Conservation (phyloP, 2,329 filamentous ascomycete species). For the Paradendryphiella salina region DNA sequence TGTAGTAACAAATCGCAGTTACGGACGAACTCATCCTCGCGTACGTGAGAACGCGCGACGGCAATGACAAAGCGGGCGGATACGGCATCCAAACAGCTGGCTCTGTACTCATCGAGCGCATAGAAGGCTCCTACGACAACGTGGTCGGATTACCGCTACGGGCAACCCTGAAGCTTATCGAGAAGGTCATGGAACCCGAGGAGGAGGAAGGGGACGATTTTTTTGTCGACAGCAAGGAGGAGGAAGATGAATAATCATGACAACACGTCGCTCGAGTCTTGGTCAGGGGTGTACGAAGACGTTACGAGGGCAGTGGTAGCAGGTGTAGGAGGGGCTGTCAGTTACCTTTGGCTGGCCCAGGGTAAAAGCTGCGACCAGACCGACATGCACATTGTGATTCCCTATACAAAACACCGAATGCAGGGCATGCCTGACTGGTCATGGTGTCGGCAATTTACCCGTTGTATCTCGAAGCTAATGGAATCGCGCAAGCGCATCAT, state of each 20-base stretch:
- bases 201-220: slow-evolving; percentile 41
- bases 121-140: slow-evolving; percentile 91
- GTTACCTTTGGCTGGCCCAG: no score
- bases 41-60: slow-evolving; percentile 84
- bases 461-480: no score
- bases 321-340: no score
- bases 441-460: no score
- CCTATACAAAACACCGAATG: no score
- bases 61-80: slow-evolving; percentile 92
- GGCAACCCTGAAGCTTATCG: slow-evolving; percentile 76
- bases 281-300: not conserved
- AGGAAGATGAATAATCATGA: slow-evolving; percentile 8
- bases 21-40: slow-evolving; percentile 81
- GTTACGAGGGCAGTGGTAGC: no score
- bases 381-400: no score
- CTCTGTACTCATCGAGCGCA: slow-evolving; percentile 81
- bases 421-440: no score
- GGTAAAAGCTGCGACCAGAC: no score
- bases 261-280: not conserved
- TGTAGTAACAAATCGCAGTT: slow-evolving; percentile 43
- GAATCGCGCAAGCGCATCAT: no score
- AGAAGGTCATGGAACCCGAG: slow-evolving; percentile 80
- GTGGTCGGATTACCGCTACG: slow-evolving; percentile 88
- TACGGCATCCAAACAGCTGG: slow-evolving; percentile 93
- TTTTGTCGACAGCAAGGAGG: slow-evolving; percentile 25